Percentiles rank a stretch among this genome's conserved stretches.
These are phyloP conservation scores for Globisporangium emineosum DNA, from an alignment of 352 stramenopile genomes.

Conservation along the genomic window DNA sequence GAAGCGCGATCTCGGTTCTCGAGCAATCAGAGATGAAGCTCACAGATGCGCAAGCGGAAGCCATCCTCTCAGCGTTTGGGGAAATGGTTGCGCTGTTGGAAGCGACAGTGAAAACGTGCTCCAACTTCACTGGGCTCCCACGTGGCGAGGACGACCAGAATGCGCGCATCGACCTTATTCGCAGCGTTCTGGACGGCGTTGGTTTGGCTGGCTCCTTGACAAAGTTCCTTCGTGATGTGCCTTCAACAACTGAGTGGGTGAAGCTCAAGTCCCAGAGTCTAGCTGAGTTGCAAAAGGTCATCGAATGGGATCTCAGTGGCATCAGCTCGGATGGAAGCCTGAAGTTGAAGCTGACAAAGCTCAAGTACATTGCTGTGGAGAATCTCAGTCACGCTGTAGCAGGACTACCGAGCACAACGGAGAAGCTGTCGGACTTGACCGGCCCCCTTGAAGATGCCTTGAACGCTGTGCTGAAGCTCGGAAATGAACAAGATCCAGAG, in stretches of 20 bases:
- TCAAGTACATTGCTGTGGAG: constrained; percentile 43
- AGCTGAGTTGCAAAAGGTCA: constrained; percentile 24
- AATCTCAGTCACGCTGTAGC: constrained; percentile 31
- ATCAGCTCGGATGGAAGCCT: constrained; percentile 43
- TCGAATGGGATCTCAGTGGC: constrained; percentile 40
- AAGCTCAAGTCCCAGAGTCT: constrained; percentile 31
- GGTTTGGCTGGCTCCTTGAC: constrained; percentile 31
- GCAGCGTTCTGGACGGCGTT: constrained; percentile 41
- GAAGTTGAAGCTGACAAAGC: constrained; percentile 30
- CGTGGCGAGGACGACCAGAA: constrained; percentile 42
- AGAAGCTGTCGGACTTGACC: neutral
- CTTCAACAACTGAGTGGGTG: constrained; percentile 25
- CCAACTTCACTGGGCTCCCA: constrained; percentile 32
- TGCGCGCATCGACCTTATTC: constrained; percentile 31
- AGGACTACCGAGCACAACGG: constrained; percentile 23
- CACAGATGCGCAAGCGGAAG: constrained; percentile 17
- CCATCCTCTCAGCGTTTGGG: constrained; percentile 26
- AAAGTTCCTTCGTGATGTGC: constrained; percentile 22
- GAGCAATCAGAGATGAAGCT: constrained; percentile 7
- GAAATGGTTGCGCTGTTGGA: constrained; percentile 28
- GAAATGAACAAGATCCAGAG: constrained; percentile 28
- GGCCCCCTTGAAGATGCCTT: constrained; percentile 24
- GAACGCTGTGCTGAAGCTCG: constrained; percentile 24
- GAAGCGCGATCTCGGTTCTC: constrained; percentile 30
- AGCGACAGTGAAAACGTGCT: constrained; percentile 25